These are phyloP conservation scores for Teratosphaeria viscida DNA, from an alignment of 2,329 filamentous ascomycete genomes.

Conservation along the genomic window DNA sequence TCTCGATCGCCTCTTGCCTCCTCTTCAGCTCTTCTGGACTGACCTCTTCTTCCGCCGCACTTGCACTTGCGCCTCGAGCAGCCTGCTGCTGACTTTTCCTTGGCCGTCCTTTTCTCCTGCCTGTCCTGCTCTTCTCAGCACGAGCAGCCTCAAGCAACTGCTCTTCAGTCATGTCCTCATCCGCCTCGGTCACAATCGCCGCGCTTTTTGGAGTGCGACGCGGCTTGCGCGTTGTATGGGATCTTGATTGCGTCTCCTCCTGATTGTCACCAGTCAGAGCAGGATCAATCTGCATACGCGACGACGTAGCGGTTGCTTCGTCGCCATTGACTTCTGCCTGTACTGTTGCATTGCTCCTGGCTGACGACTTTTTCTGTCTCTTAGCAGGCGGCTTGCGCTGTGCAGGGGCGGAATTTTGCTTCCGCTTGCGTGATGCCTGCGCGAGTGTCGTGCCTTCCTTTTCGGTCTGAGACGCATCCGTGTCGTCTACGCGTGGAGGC, in stretches of 20 bases:
- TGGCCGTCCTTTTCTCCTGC: background rate
- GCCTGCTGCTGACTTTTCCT: background rate
- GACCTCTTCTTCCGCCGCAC: conserved; percentile 5
- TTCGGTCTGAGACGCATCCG: background rate
- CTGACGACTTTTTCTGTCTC: conserved; percentile 11
- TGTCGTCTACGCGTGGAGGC: background rate
- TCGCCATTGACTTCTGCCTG: conserved; percentile 8
- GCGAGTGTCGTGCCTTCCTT: background rate
- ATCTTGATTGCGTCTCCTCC: conserved; percentile 8
- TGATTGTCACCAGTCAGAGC: background rate
- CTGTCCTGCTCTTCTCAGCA: background rate
- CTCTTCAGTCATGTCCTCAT: background rate
- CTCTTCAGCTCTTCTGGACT: conserved; percentile 3
- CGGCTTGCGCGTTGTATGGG: conserved; percentile 1
- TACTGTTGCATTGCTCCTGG: conserved; percentile 12
- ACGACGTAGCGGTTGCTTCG: conserved; percentile 2
- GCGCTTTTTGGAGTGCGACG: conserved; percentile 1
- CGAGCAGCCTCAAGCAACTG: background rate
- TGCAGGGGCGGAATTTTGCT: conserved; percentile 2
- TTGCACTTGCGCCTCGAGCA: conserved; percentile 3
- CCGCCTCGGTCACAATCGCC: background rate
- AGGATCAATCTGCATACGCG: background rate
- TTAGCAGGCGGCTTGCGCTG: conserved; percentile 9
- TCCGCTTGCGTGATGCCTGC: conserved; percentile 3
- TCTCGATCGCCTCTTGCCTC: conserved; percentile 12